phyloP scores from a whole-genome alignment of 2,329 filamentous ascomycete genomes.

The Phaeosphaeria sp. region DNA sequence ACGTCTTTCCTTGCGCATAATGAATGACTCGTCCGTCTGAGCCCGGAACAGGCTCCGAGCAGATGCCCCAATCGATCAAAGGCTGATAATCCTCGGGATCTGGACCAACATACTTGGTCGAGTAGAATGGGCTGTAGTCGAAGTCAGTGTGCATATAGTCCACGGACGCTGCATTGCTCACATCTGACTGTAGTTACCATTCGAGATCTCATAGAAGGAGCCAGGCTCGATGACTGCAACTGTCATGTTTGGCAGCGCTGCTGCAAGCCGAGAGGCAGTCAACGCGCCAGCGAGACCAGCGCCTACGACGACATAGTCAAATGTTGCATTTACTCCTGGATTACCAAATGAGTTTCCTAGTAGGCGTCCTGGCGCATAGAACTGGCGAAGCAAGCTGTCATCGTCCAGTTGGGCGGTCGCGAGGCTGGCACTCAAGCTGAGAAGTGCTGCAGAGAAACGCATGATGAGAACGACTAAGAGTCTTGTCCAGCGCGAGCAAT shows the following conservation, averaged over 20 bases:
- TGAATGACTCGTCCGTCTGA: slow-evolving; percentile 19
- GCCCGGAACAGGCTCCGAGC: slow-evolving; percentile 28
- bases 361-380: slow-evolving; percentile 12
- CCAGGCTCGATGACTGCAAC: slow-evolving; percentile 38
- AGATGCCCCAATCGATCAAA: slow-evolving; percentile 35
- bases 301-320: slow-evolving; percentile 35
- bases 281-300: slow-evolving; percentile 31
- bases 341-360: slow-evolving; percentile 23
- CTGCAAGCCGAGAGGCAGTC: slow-evolving; percentile 26
- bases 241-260: slow-evolving; percentile 6
- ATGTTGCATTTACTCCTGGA: slow-evolving; percentile 28
- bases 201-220: slow-evolving; percentile 33
- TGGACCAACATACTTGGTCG: slow-evolving; percentile 15
- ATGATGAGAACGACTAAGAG: not conserved
- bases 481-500: not conserved
- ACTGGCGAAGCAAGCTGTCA: slow-evolving; percentile 9
- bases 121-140: slow-evolving; percentile 13
- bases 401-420: slow-evolving; percentile 6
- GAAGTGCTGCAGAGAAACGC: not conserved
- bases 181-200: slow-evolving; percentile 27
- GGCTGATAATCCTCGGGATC: slow-evolving; percentile 29
- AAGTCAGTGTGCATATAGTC: too few relatives aligned
- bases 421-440: slow-evolving; percentile 1
- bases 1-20: slow-evolving; percentile 34
- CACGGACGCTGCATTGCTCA: slow-evolving; percentile 9